These are phyloP conservation scores for Euryodendron excelsum DNA, from an alignment of 148 eudicot genomes.

Conservation along the genomic window DNA sequence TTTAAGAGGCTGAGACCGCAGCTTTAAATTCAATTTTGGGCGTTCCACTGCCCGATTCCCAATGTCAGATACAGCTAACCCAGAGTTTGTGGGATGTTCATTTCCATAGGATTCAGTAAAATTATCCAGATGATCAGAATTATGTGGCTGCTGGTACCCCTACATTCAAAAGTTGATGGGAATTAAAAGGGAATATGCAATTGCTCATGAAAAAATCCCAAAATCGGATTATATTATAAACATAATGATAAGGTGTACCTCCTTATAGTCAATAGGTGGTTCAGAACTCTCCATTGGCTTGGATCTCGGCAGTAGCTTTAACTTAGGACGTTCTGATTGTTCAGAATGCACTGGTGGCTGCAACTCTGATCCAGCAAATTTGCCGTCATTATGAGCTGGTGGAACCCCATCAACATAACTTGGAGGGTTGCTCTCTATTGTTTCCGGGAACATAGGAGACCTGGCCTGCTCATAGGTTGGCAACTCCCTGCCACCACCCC, in stretches of 20 bases:
- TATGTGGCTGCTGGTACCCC: constrained; percentile 40
- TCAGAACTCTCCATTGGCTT: constrained; percentile 63
- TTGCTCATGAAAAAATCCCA: background rate
- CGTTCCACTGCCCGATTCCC: constrained; percentile 56
- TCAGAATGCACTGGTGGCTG: constrained; percentile 17
- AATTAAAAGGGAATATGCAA: background rate
- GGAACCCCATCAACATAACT: constrained; percentile 36
- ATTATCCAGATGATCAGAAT: constrained; percentile 28
- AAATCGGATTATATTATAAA: background rate
- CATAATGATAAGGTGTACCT: constrained; percentile 34
- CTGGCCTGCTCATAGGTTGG: constrained; percentile 41
- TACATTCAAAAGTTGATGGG: constrained; percentile 12
- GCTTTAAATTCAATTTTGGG: constrained; percentile 82
- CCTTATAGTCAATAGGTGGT: constrained; percentile 43
- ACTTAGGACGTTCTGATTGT: constrained; percentile 52
- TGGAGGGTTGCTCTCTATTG: constrained; percentile 36
- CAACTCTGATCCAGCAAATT: constrained; percentile 30
- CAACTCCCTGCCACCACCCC: constrained; percentile 37
- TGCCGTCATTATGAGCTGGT: constrained; percentile 32
- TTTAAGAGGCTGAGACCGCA: constrained; percentile 59
- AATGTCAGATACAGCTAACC: constrained; percentile 33
- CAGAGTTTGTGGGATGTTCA: constrained; percentile 31
- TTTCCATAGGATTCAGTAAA: constrained; percentile 33
- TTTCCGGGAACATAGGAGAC: constrained; percentile 32
- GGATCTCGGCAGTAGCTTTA: constrained; percentile 81